These are phyloP conservation scores for Anaeromyces robustus DNA, from an alignment of 192 early-diverging fungal genomes.

Conservation along the genomic window DNA sequence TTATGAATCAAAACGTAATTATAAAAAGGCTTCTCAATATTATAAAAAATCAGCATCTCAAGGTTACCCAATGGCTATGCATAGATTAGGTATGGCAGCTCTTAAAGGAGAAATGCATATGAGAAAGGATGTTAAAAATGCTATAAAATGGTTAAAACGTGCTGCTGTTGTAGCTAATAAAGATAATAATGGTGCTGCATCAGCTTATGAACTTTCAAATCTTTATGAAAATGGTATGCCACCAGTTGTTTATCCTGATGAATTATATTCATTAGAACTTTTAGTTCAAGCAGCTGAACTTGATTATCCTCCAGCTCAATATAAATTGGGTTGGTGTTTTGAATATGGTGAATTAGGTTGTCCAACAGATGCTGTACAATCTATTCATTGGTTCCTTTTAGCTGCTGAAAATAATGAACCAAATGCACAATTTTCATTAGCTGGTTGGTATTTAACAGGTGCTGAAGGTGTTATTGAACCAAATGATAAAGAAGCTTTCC, in stretches of 20 bases:
- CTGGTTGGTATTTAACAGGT: constrained; percentile 6
- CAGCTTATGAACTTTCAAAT: neutral
- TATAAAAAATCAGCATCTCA: neutral
- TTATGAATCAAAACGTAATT: neutral
- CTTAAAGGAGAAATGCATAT: constrained; percentile 1
- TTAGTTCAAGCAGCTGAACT: constrained; percentile 5
- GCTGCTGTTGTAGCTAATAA: neutral
- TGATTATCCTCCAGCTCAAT: neutral
- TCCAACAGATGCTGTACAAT: neutral
- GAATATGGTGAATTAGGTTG: constrained; percentile 3
- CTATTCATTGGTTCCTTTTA: neutral
- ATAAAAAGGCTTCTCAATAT: neutral
- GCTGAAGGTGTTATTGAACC: constrained; percentile 3
- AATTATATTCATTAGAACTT: neutral
- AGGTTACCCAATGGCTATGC: constrained; percentile 4
- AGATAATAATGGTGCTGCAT: neutral
- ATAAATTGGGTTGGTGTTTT: constrained; percentile 1
- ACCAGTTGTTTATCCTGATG: neutral
- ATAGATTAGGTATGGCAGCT: neutral
- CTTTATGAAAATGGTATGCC: constrained; percentile 1
- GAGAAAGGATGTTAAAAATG: constrained; percentile 4
- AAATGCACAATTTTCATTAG: constrained; percentile 2
- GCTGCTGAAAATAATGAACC: neutral
- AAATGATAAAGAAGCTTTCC: neutral
- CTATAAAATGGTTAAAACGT: constrained; percentile 6